phyloP scores from a whole-genome alignment of 2,329 filamentous ascomycete species.

The Hirsutella thompsonii region DNA sequence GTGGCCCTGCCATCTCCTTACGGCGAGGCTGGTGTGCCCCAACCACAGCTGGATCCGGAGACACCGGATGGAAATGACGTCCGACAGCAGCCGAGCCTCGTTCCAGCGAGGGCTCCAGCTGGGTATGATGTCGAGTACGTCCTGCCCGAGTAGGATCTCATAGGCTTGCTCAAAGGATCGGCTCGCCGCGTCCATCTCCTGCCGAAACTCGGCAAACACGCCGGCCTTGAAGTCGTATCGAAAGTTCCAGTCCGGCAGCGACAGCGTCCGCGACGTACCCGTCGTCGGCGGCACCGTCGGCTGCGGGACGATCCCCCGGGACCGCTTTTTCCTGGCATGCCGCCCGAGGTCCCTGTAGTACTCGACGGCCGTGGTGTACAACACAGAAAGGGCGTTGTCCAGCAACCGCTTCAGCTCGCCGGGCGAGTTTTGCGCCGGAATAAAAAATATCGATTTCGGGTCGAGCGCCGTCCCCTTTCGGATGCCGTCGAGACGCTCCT shows the following conservation, averaged over 20 bases:
- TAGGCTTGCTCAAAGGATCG: constrained; percentile 82
- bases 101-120: constrained; percentile 87
- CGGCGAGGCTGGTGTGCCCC: constrained; percentile 65
- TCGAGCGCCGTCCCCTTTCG: constrained; percentile 70
- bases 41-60: constrained; percentile 75
- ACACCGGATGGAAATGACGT: constrained; percentile 67
- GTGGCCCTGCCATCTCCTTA: constrained; percentile 70
- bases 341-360: constrained; percentile 94
- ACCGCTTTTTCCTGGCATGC: constrained; percentile 78
- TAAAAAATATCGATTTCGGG: constrained; percentile 72
- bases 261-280: constrained; percentile 76
- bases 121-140: constrained; percentile 78
- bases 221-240: constrained; percentile 92
- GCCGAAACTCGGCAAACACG: constrained; percentile 81
- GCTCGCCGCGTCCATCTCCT: constrained; percentile 80
- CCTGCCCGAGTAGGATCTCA: constrained; percentile 66
- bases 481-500: constrained; percentile 66
- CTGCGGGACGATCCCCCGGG: constrained; percentile 62
- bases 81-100: constrained; percentile 78
- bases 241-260: constrained; percentile 78
- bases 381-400: constrained; percentile 54
- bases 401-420: constrained; percentile 63
- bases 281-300: constrained; percentile 73
- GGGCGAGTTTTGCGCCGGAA: constrained; percentile 59
- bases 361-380: constrained; percentile 68